phyloP scores from a whole-genome alignment of 495 filamentous ascomycete species.

The Talaromyces trachyspermus region DNA sequence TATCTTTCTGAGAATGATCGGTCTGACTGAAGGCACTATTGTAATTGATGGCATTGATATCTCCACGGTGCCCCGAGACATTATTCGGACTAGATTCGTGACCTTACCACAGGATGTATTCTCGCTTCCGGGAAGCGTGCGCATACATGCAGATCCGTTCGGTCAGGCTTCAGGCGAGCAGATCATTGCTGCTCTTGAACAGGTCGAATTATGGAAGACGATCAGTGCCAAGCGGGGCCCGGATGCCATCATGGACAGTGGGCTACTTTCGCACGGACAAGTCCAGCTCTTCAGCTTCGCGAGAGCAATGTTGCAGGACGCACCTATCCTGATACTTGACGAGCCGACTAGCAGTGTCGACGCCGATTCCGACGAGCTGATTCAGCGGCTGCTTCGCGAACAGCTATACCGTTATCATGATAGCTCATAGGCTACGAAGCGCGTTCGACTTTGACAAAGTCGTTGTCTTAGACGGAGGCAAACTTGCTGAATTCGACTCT shows the following conservation, averaged over 20 bases:
- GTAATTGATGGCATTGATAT: conserved; percentile 40
- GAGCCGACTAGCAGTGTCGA: conserved; percentile 42
- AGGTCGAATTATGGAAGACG: conserved; percentile 30
- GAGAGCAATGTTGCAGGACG: conserved; percentile 25
- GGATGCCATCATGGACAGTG: conserved; percentile 27
- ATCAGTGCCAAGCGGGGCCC: conserved; percentile 34
- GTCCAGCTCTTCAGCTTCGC: conserved; percentile 41
- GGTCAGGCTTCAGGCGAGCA: conserved; percentile 21
- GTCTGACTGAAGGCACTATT: conserved; percentile 28
- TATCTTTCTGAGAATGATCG: conserved; percentile 30
- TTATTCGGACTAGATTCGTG: conserved; percentile 28
- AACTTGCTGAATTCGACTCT: conserved; percentile 23
- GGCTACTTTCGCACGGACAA: conserved; percentile 35
- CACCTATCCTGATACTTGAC: conserved; percentile 37
- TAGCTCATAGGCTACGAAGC: conserved; percentile 28
- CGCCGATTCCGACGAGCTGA: conserved; percentile 21
- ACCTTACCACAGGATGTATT: conserved; percentile 43
- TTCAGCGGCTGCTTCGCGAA: conserved; percentile 26
- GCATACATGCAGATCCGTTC: conserved; percentile 39
- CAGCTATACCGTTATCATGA: conserved; percentile 27
- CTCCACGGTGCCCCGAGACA: conserved; percentile 19
- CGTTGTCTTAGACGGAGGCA: conserved; percentile 24
- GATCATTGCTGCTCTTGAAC: conserved; percentile 31
- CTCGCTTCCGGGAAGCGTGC: conserved; percentile 33
- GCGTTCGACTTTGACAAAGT: conserved; percentile 30